Conservation (phyloP, 768 basidiomycete species). For the Kwoniella pini region DNA sequence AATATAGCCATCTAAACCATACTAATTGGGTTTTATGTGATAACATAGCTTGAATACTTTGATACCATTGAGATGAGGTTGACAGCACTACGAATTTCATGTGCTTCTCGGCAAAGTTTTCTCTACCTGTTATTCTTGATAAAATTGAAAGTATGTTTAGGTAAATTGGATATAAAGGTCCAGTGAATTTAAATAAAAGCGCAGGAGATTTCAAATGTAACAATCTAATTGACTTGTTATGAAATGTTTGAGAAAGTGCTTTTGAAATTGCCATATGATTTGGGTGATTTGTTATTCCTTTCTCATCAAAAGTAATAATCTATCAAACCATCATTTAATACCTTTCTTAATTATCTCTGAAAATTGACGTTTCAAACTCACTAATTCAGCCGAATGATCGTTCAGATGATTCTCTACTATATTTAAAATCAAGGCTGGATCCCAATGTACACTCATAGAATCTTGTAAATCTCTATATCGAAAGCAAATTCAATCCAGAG, state of each 20-base stretch:
- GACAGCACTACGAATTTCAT: slow-evolving; percentile 58
- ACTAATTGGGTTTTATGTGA: slow-evolving; percentile 73
- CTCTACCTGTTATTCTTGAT: neutral
- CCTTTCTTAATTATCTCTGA: no score
- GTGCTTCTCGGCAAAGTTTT: neutral
- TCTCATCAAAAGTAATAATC: slow-evolving; percentile 81
- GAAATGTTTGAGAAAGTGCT: slow-evolving; percentile 58
- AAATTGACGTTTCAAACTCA: slow-evolving; percentile 53
- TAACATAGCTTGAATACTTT: slow-evolving; percentile 68
- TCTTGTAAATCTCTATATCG: slow-evolving; percentile 17
- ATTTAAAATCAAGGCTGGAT: slow-evolving; percentile 53
- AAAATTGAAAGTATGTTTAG: neutral
- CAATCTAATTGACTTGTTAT: slow-evolving; percentile 41
- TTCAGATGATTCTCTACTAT: slow-evolving; percentile 64
- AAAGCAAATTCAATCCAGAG: neutral
- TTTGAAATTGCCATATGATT: slow-evolving; percentile 77
- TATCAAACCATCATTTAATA: slow-evolving; percentile 52
- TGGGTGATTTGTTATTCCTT: slow-evolving; percentile 78
- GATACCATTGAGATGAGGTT: slow-evolving; percentile 62
- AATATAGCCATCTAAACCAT: slow-evolving; percentile 88
- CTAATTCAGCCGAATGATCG: slow-evolving; percentile 65
- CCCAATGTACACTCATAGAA: slow-evolving; percentile 59
- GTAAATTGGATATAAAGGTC: slow-evolving; percentile 27
- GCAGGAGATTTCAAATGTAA: slow-evolving; percentile 33
- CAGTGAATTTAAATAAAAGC: slow-evolving; percentile 39